phyloP scores from a whole-genome alignment of 2,329 filamentous ascomycete species.

The Nakataea oryzae region DNA sequence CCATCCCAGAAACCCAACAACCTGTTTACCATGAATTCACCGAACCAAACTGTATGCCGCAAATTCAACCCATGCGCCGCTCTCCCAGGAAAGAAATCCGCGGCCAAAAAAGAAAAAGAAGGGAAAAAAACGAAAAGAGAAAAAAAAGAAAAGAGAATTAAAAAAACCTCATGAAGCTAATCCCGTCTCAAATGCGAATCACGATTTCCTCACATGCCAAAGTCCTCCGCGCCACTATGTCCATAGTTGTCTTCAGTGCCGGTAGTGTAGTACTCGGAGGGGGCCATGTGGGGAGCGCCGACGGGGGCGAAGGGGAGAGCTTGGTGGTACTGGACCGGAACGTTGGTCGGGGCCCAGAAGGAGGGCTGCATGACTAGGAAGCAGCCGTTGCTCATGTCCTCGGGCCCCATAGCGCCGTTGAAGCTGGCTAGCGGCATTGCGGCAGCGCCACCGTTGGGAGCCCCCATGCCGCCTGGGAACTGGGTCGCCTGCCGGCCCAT shows the following conservation, averaged over 20 bases:
- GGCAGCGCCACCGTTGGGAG: not conserved
- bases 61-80: not conserved
- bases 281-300: not conserved
- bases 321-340: not conserved
- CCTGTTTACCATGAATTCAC: not conserved
- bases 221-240: not conserved
- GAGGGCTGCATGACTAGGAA: not conserved
- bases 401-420: not conserved
- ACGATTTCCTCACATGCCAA: not conserved
- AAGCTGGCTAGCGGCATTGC: not conserved
- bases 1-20: not conserved
- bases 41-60: not conserved
- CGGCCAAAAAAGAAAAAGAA: not conserved
- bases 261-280: not conserved
- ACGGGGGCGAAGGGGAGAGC: not conserved
- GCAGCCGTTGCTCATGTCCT: not conserved
- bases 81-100: not conserved
- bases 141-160: no score
- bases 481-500: conserved; percentile 3
- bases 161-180: no score
- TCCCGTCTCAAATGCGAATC: not conserved
- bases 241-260: not conserved
- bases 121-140: not conserved
- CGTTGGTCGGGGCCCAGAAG: not conserved
- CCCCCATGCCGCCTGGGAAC: not conserved